Evolutionary conservation across 805 yeast genomes (phyloP), one percentile per base, ranked within the genome.

Genomic region (Lachancea nothofagi): DNA sequence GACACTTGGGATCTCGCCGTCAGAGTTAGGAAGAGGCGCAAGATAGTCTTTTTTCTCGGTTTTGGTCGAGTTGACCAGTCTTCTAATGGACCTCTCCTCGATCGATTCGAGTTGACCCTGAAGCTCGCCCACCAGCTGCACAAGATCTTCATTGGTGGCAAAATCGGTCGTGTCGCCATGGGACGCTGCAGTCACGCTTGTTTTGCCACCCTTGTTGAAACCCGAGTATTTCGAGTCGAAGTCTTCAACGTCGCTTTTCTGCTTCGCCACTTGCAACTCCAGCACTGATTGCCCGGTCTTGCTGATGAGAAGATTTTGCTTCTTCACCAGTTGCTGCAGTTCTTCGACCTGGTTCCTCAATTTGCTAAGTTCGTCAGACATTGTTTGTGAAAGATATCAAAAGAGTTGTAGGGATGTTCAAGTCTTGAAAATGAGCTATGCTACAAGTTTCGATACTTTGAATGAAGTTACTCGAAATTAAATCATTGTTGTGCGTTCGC

Each of bases 101-200:
- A 83, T 58, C 18, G 73, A 67, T 38, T 84, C 89, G 53, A 89
- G 70, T 62, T 89, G 97, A 7, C 85, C 84, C 62, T 89, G 97
- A 41, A 89, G 65, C 60, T 89, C 97, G 8, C 85, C 86, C 10
- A 88, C 97, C 33, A 89, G 68, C 55, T 86, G 90, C 3, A 83
- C 83, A 9, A 89, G 65, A 55, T 90, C 97, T 42, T 84, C 94
- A 49, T 85, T 82, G 3, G 90, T 78, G 26, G 80, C 85, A 47
- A 71, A 80, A 46, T 81, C 86, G 3, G 72, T 57, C 1, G 76
- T 56, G 43, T 76, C 81, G 4, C 51, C 37, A 55, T 47, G 40
- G 14, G 42, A 13, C 13, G 44, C 19, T 15, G 43, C 39, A 17
- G 27, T n/a, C 29, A 12, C 13, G 12, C 39, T 27, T 2, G 33